Base-by-base conservation (phyloP, 2,329 filamentous ascomycete genomes). In the Ascosphaera apis region DNA sequence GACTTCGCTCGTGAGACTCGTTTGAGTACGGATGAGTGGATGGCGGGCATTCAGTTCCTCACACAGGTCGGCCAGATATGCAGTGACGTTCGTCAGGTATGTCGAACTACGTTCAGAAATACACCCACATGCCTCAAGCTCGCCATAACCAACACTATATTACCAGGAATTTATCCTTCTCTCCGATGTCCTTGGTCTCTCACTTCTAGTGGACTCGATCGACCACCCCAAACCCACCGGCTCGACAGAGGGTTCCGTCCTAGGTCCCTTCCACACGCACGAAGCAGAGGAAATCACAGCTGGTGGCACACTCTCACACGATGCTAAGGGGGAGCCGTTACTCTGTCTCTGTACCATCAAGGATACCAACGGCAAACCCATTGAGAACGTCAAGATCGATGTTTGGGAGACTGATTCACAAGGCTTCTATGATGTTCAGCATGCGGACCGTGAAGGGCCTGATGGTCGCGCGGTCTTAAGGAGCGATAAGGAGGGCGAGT, bases 381-480 rank as follows among this genome's bases (percentile, higher is more conserved):
- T 88, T 19, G 42, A 57, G 1, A 69, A 61, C 33, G 77, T 74
- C 19, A 79, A 73, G 49, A 66, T 86, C 41, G 79, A 88, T 52
- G 74, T 88, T 43, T 88, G 80, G 80, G 79, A 86, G 57, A 82
- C 79, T 6, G 80, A 86, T 51, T 73, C 67, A 39, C 69, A 69
- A n/a, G 80, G 80, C 7, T 70, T 74, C 47, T 88, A 88, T 50
- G 80, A 88, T 49, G 78, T 86, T 40, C 79, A 88, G 54, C 73
- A 82, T 50, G 60, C 67, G 0, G 67, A 69, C 31, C 61, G 72
- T 3, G 54, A 63, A 5, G 64, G 61, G 1, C 76, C 78, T 0
- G 76, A 81, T 56, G 78, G 80, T 34, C 62, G 80, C 31, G 78
- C 76, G 38, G 64, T 86, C 39, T 65, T 82, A 61, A 56, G 56